These are phyloP conservation scores for Cyberlindnera amylophila DNA, from an alignment of 805 yeast species.

Conservation along the genomic window DNA sequence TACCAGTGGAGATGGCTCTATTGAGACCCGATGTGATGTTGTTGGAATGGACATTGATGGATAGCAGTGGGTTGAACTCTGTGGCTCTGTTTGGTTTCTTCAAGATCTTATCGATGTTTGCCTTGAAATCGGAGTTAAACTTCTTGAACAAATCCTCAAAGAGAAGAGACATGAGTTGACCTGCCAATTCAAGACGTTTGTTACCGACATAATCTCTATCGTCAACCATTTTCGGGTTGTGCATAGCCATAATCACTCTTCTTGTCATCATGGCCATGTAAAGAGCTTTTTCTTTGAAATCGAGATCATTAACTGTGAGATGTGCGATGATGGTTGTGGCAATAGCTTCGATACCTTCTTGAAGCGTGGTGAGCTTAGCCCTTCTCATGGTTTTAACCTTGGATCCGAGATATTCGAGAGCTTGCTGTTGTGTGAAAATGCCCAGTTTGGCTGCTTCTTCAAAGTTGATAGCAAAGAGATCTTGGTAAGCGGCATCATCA, in stretches of 20 bases:
- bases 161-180: conserved; percentile 89
- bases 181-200: conserved; percentile 94
- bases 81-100: conserved; percentile 92
- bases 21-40: conserved; percentile 92
- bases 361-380: conserved; percentile 74
- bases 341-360: conserved; percentile 95
- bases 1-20: conserved; percentile 97
- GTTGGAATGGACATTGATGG: conserved; percentile 86
- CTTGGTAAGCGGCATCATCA: conserved; percentile 81
- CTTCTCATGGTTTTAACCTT: conserved; percentile 92
- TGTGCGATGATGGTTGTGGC: conserved; percentile 97
- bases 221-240: conserved; percentile 92
- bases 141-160: conserved; percentile 97
- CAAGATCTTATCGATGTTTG: conserved; percentile 87
- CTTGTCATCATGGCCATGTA: conserved; percentile 96
- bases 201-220: conserved; percentile 99
- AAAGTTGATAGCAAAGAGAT: conserved; percentile 84
- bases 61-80: conserved; percentile 89
- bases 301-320: conserved; percentile 75
- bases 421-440: conserved; percentile 89
- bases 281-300: conserved; percentile 90
- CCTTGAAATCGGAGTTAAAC: conserved; percentile 91
- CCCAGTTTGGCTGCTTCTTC: conserved; percentile 89
- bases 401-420: conserved; percentile 84
- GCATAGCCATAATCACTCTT: conserved; percentile 92